Evolutionary conservation across 768 basidiomycete species (phyloP).

Genomic region (Tylopilus balloui): DNA sequence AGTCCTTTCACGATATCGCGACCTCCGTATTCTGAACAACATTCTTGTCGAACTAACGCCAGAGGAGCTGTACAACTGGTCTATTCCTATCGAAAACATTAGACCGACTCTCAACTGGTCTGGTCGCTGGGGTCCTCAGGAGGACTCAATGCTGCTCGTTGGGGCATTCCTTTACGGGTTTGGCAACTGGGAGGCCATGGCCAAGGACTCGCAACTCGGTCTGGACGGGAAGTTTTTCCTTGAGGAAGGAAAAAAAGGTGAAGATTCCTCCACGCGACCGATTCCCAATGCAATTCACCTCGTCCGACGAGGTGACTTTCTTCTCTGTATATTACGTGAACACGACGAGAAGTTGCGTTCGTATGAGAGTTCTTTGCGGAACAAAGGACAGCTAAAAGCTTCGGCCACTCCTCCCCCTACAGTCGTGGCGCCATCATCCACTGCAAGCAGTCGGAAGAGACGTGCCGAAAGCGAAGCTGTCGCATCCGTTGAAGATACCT

Average conservation of each 20-base stretch:
- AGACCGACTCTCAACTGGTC: constrained; percentile 96
- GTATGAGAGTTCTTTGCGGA: constrained; percentile 76
- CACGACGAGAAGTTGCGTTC: constrained; percentile 88
- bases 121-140: constrained; percentile 87
- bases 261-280: constrained; percentile 76
- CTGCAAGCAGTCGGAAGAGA: constrained; percentile 56
- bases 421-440: constrained; percentile 63
- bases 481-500: constrained; percentile 70
- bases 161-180: constrained; percentile 93
- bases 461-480: constrained; percentile 85
- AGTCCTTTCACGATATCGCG: constrained; percentile 81
- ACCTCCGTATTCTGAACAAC: constrained; percentile 82
- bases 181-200: constrained; percentile 95
- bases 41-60: constrained; percentile 59
- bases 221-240: constrained; percentile 95
- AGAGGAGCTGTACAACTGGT: constrained; percentile 77
- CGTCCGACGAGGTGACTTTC: constrained; percentile 93
- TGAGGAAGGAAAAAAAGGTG: constrained; percentile 94
- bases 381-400: constrained; percentile 62
- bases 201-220: constrained; percentile 78
- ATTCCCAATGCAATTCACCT: constrained; percentile 98
- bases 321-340: constrained; percentile 77
- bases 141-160: constrained; percentile 92
- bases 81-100: constrained; percentile 87
- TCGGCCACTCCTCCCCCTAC: constrained; percentile 75